Evolutionary conservation across 192 early-diverging fungal genomes (phyloP), one percentile per base, ranked within the genome.

Genomic region (Coemansia sp.): DNA sequence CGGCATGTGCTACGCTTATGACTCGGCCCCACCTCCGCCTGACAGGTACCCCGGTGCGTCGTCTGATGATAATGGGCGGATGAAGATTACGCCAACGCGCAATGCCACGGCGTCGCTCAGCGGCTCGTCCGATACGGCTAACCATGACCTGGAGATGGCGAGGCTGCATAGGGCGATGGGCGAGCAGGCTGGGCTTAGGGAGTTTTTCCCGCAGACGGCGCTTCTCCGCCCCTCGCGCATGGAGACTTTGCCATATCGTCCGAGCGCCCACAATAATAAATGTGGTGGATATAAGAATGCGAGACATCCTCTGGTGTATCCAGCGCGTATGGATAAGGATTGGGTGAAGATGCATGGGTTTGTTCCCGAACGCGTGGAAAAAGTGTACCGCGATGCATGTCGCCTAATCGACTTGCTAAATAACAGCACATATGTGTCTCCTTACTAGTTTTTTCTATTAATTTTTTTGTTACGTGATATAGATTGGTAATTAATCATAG

Each of bases 281-380:
- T 56, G 39, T 24, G 46, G 45, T 33, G 36, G n/a, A 16, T 57
- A 40, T 40, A 56, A 34, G 31, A 35, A 56, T 40, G 45, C 54
- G 29, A 42, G n/a, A 8, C n/a, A 19, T 19, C 37, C 29, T 27
- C 56, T 79, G 27, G 48, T 72, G 24, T 70, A 76, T 35, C 81
- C 81, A 17, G 70, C 67, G 16, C 69, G 63, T 17, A 64, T 84
- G 73, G 36, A 67, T 0, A 19, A 63, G 9, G 37, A 44, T 45
- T 84, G 81, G 81, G 69, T 84, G 11, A 63, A 62, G 4, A 84
- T 84, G 81, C 77, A 84, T 36, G 71, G 71, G 7, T 84, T 84
- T 45, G 74, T 79, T 31, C 51, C 56, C 3, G 61, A 41, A 19
- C 73, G 59, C 1, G 74, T 84, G 27, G 67, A 65, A 31, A 51